phyloP scores from a whole-genome alignment of 2,329 filamentous ascomycete species.

The Aureobasidium subglaciale region DNA sequence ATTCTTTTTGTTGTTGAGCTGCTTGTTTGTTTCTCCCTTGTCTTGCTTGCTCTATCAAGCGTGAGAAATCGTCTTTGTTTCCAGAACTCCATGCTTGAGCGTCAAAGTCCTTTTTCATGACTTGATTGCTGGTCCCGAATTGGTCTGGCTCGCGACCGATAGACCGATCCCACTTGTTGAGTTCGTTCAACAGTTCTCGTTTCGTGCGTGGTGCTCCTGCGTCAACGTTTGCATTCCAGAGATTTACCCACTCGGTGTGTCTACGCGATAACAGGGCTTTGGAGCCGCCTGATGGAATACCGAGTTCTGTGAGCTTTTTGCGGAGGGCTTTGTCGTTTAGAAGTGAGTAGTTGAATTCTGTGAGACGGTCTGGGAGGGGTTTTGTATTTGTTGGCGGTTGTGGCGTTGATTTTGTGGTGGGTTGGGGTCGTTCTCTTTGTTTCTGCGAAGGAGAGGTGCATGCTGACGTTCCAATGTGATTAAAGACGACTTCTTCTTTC shows the following conservation, averaged over 20 bases:
- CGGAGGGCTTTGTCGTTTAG: slow-evolving; percentile 71
- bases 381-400: slow-evolving; percentile 12
- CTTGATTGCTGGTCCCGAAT: slow-evolving; percentile 34
- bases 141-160: slow-evolving; percentile 50
- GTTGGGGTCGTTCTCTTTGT: not conserved
- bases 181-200: slow-evolving; percentile 64
- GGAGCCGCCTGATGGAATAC: slow-evolving; percentile 63
- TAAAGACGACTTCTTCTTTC: slow-evolving; percentile 69
- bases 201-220: slow-evolving; percentile 65
- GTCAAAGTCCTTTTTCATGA: slow-evolving; percentile 88
- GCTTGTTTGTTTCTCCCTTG: slow-evolving; percentile 35
- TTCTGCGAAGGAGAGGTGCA: slow-evolving; percentile 34
- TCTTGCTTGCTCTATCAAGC: slow-evolving; percentile 70
- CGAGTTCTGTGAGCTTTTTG: slow-evolving; percentile 75
- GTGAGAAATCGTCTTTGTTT: slow-evolving; percentile 69
- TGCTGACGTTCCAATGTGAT: slow-evolving; percentile 61
- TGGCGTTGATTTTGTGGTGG: not conserved
- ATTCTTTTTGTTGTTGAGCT: not conserved
- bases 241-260: slow-evolving; percentile 87
- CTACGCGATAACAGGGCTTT: slow-evolving; percentile 66
- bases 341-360: slow-evolving; percentile 77
- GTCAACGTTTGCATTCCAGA: slow-evolving; percentile 98
- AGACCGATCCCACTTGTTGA: slow-evolving; percentile 81
- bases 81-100: slow-evolving; percentile 64
- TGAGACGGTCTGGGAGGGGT: slow-evolving; percentile 53